Evolutionary conservation across 352 stramenopile genomes (phyloP).

Genomic region (Globisporangium apiculatum): DNA sequence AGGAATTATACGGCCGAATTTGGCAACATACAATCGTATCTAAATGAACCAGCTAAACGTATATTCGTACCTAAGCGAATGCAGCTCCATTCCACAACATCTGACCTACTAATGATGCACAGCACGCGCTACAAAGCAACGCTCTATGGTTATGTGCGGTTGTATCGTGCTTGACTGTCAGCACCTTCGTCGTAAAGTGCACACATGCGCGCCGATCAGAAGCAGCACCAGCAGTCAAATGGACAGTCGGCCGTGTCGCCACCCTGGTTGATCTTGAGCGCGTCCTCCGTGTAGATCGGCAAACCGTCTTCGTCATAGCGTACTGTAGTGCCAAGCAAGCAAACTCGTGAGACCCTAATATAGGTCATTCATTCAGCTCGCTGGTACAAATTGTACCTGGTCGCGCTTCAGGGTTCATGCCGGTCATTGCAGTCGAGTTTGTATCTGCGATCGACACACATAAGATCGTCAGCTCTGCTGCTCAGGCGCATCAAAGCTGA

Average conservation of each 20-base stretch:
- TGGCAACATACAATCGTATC: no score
- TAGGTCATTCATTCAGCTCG: slow-evolving; percentile 5
- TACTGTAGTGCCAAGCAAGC: slow-evolving; percentile 23
- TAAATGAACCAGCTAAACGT: no score
- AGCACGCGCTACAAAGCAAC: no score
- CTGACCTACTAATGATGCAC: no score
- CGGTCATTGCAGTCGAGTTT: slow-evolving; percentile 51
- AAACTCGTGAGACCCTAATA: no score
- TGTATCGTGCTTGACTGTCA: no score
- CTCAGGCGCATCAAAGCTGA: background rate
- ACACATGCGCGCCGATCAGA: slow-evolving; percentile 24
- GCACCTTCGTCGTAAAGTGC: background rate
- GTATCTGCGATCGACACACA: slow-evolving; percentile 41
- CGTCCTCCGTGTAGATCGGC: slow-evolving; percentile 82
- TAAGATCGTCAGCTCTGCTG: background rate
- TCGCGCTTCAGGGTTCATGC: slow-evolving; percentile 60
- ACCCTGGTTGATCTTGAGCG: slow-evolving; percentile 77
- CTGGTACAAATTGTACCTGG: slow-evolving; percentile 35
- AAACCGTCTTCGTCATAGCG: slow-evolving; percentile 83
- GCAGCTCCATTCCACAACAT: no score
- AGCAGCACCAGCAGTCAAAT: slow-evolving; percentile 90
- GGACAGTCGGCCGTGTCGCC: slow-evolving; percentile 81
- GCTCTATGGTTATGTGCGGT: no score
- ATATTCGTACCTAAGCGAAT: no score
- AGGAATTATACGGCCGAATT: no score